phyloP scores from a whole-genome alignment of 1,284 basidiomycete genomes.

The Cryptococcus sp. region DNA sequence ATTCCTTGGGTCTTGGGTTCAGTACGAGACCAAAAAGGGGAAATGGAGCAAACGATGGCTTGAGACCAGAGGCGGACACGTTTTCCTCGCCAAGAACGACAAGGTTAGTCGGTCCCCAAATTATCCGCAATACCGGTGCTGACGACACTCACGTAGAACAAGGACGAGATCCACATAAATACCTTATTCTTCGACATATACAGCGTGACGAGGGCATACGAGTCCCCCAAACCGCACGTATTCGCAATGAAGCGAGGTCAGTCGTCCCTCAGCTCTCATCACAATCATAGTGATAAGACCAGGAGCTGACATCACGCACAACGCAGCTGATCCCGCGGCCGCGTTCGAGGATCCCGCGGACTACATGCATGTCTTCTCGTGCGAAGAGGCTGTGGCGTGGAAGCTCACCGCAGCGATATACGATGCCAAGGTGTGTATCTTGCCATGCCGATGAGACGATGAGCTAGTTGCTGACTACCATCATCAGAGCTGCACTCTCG shows the following conservation, averaged over 20 bases:
- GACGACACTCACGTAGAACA: constrained; percentile 60
- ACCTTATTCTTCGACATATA: constrained; percentile 80
- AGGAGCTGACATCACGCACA: constrained; percentile 33
- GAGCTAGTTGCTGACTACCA: background rate
- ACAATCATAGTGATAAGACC: background rate
- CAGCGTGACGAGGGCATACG: constrained; percentile 67
- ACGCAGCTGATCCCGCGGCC: constrained; percentile 69
- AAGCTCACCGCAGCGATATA: constrained; percentile 43
- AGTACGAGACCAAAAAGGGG: constrained; percentile 81
- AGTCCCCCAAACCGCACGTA: constrained; percentile 68
- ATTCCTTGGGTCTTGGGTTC: constrained; percentile 69
- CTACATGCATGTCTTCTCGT: constrained; percentile 79
- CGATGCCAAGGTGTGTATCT: constrained; percentile 36
- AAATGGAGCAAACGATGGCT: constrained; percentile 91
- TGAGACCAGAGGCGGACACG: constrained; percentile 74
- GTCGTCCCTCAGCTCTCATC: constrained; percentile 4
- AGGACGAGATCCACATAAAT: constrained; percentile 63
- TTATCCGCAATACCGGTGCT: constrained; percentile 7
- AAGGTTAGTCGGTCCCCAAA: constrained; percentile 59
- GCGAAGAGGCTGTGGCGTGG: constrained; percentile 57
- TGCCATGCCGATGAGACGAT: background rate
- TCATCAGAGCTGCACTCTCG: constrained; percentile 5
- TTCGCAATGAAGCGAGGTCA: constrained; percentile 73
- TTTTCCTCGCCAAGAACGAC: constrained; percentile 84
- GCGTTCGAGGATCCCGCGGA: constrained; percentile 82